Evolutionary conservation across 805 yeast genomes (phyloP).

Genomic region (Nakazawaea wickerhamii): DNA sequence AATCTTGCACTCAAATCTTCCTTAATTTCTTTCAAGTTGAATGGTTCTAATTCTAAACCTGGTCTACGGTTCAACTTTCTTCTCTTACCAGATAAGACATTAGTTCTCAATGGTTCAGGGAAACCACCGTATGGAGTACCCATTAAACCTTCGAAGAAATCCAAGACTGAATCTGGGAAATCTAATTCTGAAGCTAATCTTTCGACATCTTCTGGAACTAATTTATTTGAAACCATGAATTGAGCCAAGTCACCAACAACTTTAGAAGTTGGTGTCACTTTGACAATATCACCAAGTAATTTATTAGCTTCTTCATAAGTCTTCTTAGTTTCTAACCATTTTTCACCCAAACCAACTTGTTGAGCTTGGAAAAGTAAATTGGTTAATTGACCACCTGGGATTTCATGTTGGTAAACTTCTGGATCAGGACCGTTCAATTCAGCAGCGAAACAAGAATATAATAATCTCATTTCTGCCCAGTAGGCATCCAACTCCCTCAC

Average conservation of each 20-base stretch:
- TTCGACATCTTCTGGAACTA: conserved; percentile 77
- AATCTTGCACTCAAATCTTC: conserved; percentile 73
- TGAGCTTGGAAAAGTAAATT: conserved; percentile 98
- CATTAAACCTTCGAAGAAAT: conserved; percentile 98
- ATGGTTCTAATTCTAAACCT: conserved; percentile 83
- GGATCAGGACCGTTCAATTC: conserved; percentile 99
- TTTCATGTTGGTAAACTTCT: conserved; percentile 96
- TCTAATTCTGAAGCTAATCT: conserved; percentile 86
- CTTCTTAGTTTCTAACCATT: conserved; percentile 94
- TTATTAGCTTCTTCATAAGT: conserved; percentile 90
- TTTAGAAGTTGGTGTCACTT: conserved; percentile 99
- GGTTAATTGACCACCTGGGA: conserved; percentile 99
- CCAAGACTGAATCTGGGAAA: conserved; percentile 98
- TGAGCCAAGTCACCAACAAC: conserved; percentile 99
- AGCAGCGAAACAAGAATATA: conserved; percentile 96
- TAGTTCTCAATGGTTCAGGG: conserved; percentile 98
- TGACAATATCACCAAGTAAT: conserved; percentile 92
- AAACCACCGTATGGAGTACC: conserved; percentile 99
- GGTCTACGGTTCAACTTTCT: conserved; percentile 86
- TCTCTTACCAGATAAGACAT: conserved; percentile 87
- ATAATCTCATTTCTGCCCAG: conserved; percentile 98
- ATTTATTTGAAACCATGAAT: conserved; percentile 95
- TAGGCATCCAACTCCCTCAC: conserved; percentile 86
- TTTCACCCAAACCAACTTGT: conserved; percentile 95
- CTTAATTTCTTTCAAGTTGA: conserved; percentile 66